Evolutionary conservation across 139 green algal species (phyloP).

Genomic region (Picochlorum sp.): DNA sequence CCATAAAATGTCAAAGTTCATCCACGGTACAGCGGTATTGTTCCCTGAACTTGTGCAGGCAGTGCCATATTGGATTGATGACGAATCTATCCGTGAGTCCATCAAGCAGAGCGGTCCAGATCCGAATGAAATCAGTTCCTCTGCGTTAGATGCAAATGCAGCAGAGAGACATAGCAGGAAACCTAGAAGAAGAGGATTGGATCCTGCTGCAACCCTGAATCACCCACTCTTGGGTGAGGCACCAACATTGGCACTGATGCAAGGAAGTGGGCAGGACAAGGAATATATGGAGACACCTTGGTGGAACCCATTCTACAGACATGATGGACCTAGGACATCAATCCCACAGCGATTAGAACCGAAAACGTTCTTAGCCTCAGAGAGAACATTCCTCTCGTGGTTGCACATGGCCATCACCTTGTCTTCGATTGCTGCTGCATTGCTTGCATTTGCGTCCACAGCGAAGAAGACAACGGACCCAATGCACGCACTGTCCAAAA

Average conservation of each 20-base stretch:
- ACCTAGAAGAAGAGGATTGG: conserved; percentile 15
- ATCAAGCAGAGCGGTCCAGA: conserved; percentile 43
- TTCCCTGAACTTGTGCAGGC: conserved; percentile 41
- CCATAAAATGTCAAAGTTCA: conserved; percentile 94
- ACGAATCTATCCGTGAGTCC: conserved; percentile 59
- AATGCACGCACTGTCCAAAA: conserved; percentile 15
- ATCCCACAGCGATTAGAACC: conserved; percentile 65
- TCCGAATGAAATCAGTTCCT: conserved; percentile 3
- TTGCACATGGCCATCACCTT: conserved; percentile 90
- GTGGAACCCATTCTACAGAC: conserved; percentile 10
- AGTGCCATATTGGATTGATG: conserved; percentile 94
- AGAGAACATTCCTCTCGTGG: conserved; percentile 93
- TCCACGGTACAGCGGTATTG: conserved; percentile 52
- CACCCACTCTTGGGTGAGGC: conserved; percentile 75
- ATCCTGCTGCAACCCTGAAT: conserved; percentile 27
- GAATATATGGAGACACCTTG: background rate
- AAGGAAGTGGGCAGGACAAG: conserved; percentile 1
- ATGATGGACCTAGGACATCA: background rate
- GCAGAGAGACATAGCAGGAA: conserved; percentile 20
- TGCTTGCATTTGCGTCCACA: conserved; percentile 57
- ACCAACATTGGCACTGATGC: conserved; percentile 73
- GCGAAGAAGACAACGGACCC: conserved; percentile 13
- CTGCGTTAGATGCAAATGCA: conserved; percentile 15
- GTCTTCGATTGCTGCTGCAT: conserved; percentile 63
- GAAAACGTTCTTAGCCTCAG: conserved; percentile 93